These are phyloP conservation scores for Cladosporium sp. DNA, from an alignment of 2,329 filamentous ascomycete species.

Conservation along the genomic window DNA sequence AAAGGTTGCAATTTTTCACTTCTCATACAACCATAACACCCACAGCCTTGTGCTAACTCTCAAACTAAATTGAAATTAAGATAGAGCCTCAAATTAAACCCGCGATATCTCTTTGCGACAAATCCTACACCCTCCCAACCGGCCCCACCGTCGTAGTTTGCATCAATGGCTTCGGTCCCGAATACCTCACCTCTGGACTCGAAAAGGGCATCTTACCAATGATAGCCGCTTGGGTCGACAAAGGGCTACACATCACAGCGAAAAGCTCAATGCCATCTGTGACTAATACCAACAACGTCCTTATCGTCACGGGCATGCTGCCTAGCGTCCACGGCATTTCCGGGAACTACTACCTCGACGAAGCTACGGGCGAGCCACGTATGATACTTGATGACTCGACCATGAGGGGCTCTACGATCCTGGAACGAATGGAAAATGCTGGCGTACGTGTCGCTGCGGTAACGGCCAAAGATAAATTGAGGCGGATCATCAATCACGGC, in stretches of 20 bases:
- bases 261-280: slow-evolving; percentile 47
- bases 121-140: slow-evolving; percentile 36
- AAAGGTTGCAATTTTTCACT: too few species aligned
- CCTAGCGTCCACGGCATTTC: slow-evolving; percentile 45
- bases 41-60: too few species aligned
- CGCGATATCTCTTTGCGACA: slow-evolving; percentile 28
- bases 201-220: slow-evolving; percentile 39
- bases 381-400: slow-evolving; percentile 46
- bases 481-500: slow-evolving; percentile 44
- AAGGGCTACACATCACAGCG: slow-evolving; percentile 43
- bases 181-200: slow-evolving; percentile 42
- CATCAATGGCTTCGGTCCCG: slow-evolving; percentile 48
- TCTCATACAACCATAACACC: too few species aligned
- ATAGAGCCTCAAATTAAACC: neutral
- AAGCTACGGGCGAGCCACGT: slow-evolving; percentile 40
- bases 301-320: slow-evolving; percentile 47
- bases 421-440: slow-evolving; percentile 41
- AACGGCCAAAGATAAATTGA: slow-evolving; percentile 49
- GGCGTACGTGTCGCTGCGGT: slow-evolving; percentile 46
- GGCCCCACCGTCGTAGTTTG: slow-evolving; percentile 45
- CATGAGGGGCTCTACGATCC: slow-evolving; percentile 45
- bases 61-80: neutral
- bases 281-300: slow-evolving; percentile 49
- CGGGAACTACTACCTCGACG: slow-evolving; percentile 48
- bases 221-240: slow-evolving; percentile 33